Evolutionary conservation across 352 stramenopile genomes (phyloP).

Genomic region (Thraustochytrium aureum): DNA sequence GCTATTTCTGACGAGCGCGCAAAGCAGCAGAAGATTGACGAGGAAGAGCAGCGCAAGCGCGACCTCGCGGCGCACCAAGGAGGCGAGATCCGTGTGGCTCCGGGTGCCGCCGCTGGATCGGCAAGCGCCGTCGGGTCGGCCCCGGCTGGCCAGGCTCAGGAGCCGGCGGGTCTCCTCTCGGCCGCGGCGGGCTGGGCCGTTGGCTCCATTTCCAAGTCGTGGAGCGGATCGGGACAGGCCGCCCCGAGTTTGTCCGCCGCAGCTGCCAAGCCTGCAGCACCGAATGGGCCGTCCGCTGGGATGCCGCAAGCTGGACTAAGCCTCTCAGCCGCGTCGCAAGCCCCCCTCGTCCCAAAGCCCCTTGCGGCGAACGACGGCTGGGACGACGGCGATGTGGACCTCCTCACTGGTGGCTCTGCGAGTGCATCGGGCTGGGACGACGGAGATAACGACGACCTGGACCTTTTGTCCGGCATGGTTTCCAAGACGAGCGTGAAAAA

Average conservation of each 20-base stretch:
- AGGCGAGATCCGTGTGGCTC: background rate
- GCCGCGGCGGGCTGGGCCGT: constrained; percentile 33
- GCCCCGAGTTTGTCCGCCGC: background rate
- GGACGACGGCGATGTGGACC: background rate
- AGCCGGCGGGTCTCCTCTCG: constrained; percentile 9
- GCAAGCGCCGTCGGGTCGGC: background rate
- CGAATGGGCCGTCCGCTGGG: background rate
- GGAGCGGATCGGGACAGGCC: background rate
- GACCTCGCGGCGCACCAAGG: constrained; percentile 26
- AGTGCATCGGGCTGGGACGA: constrained; percentile 48
- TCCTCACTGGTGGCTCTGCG: background rate
- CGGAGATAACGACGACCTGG: constrained; percentile 35
- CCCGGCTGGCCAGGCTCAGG: background rate
- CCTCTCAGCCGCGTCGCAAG: background rate
- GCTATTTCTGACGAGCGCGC: constrained; percentile 24
- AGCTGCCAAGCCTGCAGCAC: background rate
- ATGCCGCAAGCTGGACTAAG: background rate
- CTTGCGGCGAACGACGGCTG: background rate
- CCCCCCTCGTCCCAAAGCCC: background rate
- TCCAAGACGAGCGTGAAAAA: background rate
- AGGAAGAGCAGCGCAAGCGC: constrained; percentile 15
- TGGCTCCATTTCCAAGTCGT: constrained; percentile 7
- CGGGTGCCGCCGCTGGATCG: background rate
- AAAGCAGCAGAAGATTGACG: constrained; percentile 10
- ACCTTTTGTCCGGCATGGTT: background rate